Base-by-base conservation (phyloP, 495 filamentous ascomycete species). In the Trichoderma gamsii region DNA sequence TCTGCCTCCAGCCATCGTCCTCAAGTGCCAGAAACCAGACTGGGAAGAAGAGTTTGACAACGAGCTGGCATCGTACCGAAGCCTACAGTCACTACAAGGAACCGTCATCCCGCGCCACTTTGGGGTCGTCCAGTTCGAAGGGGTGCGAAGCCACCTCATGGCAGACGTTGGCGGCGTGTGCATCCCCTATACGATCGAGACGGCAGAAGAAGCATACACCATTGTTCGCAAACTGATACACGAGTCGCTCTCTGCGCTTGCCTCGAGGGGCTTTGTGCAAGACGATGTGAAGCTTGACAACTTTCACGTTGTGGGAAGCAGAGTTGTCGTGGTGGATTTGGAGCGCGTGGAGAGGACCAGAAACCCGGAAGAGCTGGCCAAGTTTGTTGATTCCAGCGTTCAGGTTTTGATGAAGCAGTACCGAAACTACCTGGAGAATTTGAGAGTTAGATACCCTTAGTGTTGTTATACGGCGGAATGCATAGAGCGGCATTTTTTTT, bases 21-120 rank as follows among this genome's bases (percentile, higher is more conserved):
- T 68, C 35, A 68, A 68, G 51, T 43, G 27, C 7, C 56, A 64
- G 61, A 68, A 68, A 6, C 52, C 67, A 12, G 44, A 41, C 52
- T 63, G 52, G 52, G 52, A 41, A 15, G 51, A 32, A 5, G 49
- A 63, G 46, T 68, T 63, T 18, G 52, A 64, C 23, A 64, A 64
- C 18, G 67, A 68, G 61, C 52, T 68, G 35, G 51, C 41, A n/a
- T 25, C 29, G 29, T 68, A 68, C 52, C 56, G 51, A 13, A 41
- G 51, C 41, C 67, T 68, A 15, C 67, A 64, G 4, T 61, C 56
- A n/a, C 49, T 68, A 1, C 67, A 68, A n/a, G 67, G 67, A 27
- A 43, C 41, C 12, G 41, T 63, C 41, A 68, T 68, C 21, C 67
- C 67, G 21, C 52, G 52, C 9, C 63, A 43, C 35, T 63, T 41